Conservation (phyloP, 2,329 filamentous ascomycete genomes). For the Curvularia spicifera region DNA sequence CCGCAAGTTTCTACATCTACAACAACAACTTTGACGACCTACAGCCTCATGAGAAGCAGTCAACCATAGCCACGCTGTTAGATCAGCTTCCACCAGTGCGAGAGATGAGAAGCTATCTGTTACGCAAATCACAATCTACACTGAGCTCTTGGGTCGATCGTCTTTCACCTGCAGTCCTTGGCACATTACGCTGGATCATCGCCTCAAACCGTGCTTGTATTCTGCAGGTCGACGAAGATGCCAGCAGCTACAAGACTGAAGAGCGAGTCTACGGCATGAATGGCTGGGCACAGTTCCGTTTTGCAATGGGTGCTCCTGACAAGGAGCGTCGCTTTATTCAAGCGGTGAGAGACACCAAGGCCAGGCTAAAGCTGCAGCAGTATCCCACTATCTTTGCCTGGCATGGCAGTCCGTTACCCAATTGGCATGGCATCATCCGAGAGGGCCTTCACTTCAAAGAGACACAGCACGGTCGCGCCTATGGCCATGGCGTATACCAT, state of each 20-base stretch:
- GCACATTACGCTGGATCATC: slow-evolving; percentile 83
- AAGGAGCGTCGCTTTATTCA: slow-evolving; percentile 78
- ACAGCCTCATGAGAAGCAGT: slow-evolving; percentile 53
- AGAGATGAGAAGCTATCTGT: slow-evolving; percentile 62
- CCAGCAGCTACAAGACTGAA: slow-evolving; percentile 41
- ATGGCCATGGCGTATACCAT: slow-evolving; percentile 83
- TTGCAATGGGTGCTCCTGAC: slow-evolving; percentile 88
- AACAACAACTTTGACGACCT: slow-evolving; percentile 65
- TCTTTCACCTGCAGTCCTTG: slow-evolving; percentile 69
- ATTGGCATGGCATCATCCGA: slow-evolving; percentile 91
- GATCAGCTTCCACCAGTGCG: slow-evolving; percentile 67
- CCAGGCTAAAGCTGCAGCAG: slow-evolving; percentile 49
- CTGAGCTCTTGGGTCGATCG: slow-evolving; percentile 62
- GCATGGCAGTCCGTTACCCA: slow-evolving; percentile 77
- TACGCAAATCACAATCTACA: slow-evolving; percentile 47
- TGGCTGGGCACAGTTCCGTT: slow-evolving; percentile 79
- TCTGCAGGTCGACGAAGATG: slow-evolving; percentile 67
- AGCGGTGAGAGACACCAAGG: slow-evolving; percentile 60
- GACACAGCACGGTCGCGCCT: slow-evolving; percentile 69
- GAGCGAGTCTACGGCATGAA: slow-evolving; percentile 68
- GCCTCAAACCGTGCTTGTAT: slow-evolving; percentile 90
- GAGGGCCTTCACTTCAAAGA: slow-evolving; percentile 77
- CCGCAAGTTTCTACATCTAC: slow-evolving; percentile 55
- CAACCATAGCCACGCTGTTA: slow-evolving; percentile 60
- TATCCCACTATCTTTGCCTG: slow-evolving; percentile 81